Conservation (phyloP, 2,329 filamentous ascomycete genomes). For the Tolypocladium cylindrosporum region DNA sequence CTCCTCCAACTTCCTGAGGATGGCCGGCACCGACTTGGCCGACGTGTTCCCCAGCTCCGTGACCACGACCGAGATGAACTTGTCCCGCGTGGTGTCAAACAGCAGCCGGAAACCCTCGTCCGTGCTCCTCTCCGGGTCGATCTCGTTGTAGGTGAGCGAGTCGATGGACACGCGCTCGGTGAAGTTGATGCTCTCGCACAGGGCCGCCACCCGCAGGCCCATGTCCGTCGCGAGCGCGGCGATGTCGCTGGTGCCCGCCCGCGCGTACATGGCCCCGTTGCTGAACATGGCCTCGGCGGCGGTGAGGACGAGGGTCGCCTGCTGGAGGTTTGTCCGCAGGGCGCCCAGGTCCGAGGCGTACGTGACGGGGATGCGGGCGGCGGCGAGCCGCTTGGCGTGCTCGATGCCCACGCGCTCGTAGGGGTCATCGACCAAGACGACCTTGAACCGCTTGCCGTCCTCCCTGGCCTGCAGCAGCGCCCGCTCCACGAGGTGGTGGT, state of each 20-base stretch:
- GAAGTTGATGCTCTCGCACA: conserved; percentile 94
- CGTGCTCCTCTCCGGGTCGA: conserved; percentile 62
- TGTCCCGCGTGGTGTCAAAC: conserved; percentile 85
- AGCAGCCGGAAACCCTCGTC: conserved; percentile 53
- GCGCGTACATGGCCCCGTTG: conserved; percentile 83
- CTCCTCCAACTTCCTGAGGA: conserved; percentile 48
- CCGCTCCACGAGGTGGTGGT: conserved; percentile 77
- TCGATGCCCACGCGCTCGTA: conserved; percentile 40
- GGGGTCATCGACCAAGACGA: conserved; percentile 71
- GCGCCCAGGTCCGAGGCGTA: conserved; percentile 73
- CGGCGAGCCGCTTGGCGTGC: conserved; percentile 58
- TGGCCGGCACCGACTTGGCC: conserved; percentile 69
- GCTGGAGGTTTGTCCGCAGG: conserved; percentile 61
- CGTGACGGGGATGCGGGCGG: conserved; percentile 63
- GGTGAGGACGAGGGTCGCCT: conserved; percentile 65
- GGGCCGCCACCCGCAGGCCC: conserved; percentile 73
- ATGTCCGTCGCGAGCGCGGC: conserved; percentile 72
- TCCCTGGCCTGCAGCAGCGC: conserved; percentile 64
- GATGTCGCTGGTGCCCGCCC: conserved; percentile 77
- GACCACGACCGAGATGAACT: conserved; percentile 79
- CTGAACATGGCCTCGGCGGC: conserved; percentile 93
- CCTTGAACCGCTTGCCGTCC: conserved; percentile 65
- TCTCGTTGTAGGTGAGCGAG: conserved; percentile 89
- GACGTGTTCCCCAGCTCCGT: conserved; percentile 85
- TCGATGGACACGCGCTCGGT: conserved; percentile 77